A percentile compares a stretch with the other conserved stretches of the same genome.
Conservation (phyloP, 441 rosid species). For the Metrosideros polymorpha region DNA sequence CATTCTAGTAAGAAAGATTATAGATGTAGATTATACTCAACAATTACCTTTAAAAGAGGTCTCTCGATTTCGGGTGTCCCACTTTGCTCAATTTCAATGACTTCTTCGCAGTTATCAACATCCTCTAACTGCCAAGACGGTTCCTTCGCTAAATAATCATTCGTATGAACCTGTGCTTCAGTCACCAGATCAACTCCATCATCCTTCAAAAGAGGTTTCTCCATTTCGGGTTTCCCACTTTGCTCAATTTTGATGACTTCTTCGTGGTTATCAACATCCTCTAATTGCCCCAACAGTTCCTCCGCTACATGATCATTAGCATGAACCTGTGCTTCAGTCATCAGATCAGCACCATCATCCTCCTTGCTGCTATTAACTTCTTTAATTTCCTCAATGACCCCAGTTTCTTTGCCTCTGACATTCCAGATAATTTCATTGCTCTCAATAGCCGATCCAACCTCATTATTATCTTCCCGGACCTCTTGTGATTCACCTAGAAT, state of each 20-base stretch:
- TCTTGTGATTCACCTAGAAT: background rate
- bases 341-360: background rate
- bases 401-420: slow-evolving; percentile 2
- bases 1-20: background rate
- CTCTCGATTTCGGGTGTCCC: slow-evolving; percentile 20
- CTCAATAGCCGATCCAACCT: background rate
- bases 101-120: background rate
- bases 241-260: background rate
- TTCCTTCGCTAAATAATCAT: slow-evolving; percentile 7
- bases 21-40: background rate
- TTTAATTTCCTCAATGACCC: background rate
- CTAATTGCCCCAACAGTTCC: background rate
- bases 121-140: slow-evolving; percentile 11
- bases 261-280: background rate
- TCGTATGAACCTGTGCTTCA: background rate
- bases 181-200: background rate
- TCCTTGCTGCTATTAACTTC: background rate
- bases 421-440: background rate
- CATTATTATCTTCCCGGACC: background rate
- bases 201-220: background rate
- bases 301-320: background rate
- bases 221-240: slow-evolving; percentile 8
- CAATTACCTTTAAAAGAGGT: slow-evolving; percentile 38
- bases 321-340: background rate
- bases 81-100: slow-evolving; percentile 15